Evolutionary conservation across 2,329 filamentous ascomycete species (phyloP), one percentile per base, ranked within the genome.

Genomic region (Drechslera avenae): DNA sequence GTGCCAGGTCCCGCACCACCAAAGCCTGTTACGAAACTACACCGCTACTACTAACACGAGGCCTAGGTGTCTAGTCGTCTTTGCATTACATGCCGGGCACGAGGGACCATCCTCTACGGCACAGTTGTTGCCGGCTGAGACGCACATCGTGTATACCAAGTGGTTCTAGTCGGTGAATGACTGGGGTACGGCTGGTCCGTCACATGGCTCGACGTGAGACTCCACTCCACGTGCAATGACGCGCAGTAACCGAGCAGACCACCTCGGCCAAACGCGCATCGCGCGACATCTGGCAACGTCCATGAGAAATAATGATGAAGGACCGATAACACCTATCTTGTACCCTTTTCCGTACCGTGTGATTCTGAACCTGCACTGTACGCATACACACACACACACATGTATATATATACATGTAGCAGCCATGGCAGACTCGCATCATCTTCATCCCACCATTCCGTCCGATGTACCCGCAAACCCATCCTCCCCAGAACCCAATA

Each of bases 401-500:
- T 4, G 1, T 7, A 2, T 8, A 23, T 5, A 23, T 10, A 13
- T 10, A 12, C 26, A 28, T 28, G 26, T 33, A n/a, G 13, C 14
- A 19, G 32, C 18, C 26, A 66, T 64, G 60, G 57, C 54, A 2
- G 57, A 61, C 41, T 46, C 56, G 9, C 59, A 60, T 16, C 56
- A 60, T 40, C 43, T 56, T 8, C 59, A 60, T 19, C 57, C 60
- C 4, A 36, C 49, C 12, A 57, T 62, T 16, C 69, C 13, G 62
- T 64, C 23, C 61, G 40, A 53, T 41, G 44, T 56, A 45, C 41
- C 48, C 16, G 14, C 54, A 34, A 36, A 42, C 54, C 43, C 39
- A 21, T 36, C 36, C 14, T 28, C 56, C 32, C 46, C 55, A 14
- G 12, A 51, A n/a, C 12, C 56, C n/a, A 45, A 56, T 35, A 51